Percentiles rank a stretch among this genome's conserved stretches.
phyloP scores from a whole-genome alignment of 164 flowering plant species.

The Tetracentron sinense region DNA sequence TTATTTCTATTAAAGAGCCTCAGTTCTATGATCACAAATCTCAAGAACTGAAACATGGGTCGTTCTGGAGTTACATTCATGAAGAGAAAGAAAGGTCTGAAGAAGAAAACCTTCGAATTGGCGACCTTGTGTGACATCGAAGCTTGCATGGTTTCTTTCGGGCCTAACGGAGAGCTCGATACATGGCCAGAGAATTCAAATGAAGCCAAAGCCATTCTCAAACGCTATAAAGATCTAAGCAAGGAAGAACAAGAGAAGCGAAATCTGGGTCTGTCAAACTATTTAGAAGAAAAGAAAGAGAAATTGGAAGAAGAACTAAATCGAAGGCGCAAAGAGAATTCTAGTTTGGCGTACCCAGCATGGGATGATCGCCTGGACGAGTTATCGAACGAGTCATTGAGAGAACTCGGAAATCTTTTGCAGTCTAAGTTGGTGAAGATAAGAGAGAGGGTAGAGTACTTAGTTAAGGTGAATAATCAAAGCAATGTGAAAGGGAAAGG shows the following conservation, averaged over 20 bases:
- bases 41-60: no score
- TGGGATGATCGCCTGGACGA: not conserved
- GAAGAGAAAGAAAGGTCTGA: not conserved
- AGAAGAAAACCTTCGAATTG: not conserved
- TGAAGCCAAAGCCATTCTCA: not conserved
- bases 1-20: no score
- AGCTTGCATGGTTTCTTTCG: not conserved
- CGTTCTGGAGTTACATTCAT: no score
- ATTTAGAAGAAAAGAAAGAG: not conserved
- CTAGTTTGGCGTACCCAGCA: no score
- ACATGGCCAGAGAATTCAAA: not conserved
- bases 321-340: not conserved
- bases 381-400: not conserved
- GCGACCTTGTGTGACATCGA: not conserved
- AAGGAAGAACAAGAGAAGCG: not conserved
- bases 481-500: no score
- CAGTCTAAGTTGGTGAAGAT: not conserved
- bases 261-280: not conserved
- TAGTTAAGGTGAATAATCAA: constrained; percentile 3
- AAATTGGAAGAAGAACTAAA: not conserved
- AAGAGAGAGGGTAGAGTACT: not conserved
- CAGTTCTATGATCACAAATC: no score
- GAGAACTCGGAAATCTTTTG: not conserved
- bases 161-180: not conserved
- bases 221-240: not conserved